These are phyloP conservation scores for Chlamydomonas sp. DNA, from an alignment of 139 green algal species.

Conservation along the genomic window DNA sequence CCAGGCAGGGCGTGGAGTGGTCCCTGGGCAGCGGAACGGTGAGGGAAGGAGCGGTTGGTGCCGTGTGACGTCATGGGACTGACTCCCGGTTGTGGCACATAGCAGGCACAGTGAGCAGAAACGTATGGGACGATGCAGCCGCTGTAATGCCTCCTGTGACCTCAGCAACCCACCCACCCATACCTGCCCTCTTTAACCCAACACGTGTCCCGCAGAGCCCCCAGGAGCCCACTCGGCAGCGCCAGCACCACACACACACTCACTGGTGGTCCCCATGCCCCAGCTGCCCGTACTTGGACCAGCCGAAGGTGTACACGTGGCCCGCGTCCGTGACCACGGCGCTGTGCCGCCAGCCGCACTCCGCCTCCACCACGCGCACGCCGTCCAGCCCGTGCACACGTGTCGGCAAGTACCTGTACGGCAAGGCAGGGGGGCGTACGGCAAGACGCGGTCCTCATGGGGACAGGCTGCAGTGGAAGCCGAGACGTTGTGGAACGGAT, in stretches of 20 bases:
- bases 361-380: constrained; percentile 56
- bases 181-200: no score
- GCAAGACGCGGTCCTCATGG: no score
- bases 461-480: not conserved
- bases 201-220: not conserved
- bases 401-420: constrained; percentile 27
- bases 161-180: no score
- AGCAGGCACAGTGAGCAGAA: no score
- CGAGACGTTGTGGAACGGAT: not conserved
- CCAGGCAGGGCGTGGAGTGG: constrained; percentile 47
- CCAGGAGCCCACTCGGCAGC: not conserved
- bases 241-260: constrained; percentile 21
- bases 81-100: not conserved
- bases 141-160: no score
- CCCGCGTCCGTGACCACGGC: constrained; percentile 69
- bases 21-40: constrained; percentile 53
- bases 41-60: not conserved
- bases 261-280: constrained; percentile 82
- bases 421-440: not conserved
- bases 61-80: not conserved
- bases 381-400: constrained; percentile 58
- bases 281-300: constrained; percentile 94
- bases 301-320: constrained; percentile 87
- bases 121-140: no score
- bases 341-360: constrained; percentile 91